Percentiles rank a stretch among this genome's conserved stretches.
Conservation (phyloP, 1,139 yeast genomes). For the Geotrichum phurueaensis region DNA sequence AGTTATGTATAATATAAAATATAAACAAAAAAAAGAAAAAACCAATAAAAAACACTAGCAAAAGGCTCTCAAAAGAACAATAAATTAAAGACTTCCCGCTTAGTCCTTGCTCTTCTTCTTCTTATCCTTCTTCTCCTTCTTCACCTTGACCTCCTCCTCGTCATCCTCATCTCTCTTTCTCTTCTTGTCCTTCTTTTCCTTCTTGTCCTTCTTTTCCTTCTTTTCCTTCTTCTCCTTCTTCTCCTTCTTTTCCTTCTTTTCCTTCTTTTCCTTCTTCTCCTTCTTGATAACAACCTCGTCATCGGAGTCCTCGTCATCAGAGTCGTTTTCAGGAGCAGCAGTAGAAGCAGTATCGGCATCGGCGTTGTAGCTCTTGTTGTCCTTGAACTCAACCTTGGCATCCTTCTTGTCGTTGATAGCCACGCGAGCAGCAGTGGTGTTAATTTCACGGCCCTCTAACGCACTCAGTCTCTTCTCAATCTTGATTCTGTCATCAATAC, state of each 20-base stretch:
- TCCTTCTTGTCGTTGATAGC: conserved; percentile 31
- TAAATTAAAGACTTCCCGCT: background rate
- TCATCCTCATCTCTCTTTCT: conserved; percentile 4
- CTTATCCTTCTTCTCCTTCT: conserved; percentile 17
- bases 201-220: conserved; percentile 32
- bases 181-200: conserved; percentile 18
- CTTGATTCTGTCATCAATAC: conserved; percentile 85
- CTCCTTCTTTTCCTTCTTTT: conserved; percentile 37
- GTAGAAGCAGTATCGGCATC: conserved; percentile 69
- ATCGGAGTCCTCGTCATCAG: conserved; percentile 24
- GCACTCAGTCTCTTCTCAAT: conserved; percentile 93
- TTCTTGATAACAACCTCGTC: conserved; percentile 21
- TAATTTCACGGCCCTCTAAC: conserved; percentile 75
- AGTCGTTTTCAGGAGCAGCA: conserved; percentile 24
- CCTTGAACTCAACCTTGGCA: conserved; percentile 18
- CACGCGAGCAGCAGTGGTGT: conserved; percentile 29
- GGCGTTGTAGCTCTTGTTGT: conserved; percentile 71
- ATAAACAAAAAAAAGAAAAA: background rate
- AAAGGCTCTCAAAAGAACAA: background rate
- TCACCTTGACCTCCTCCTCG: conserved; percentile 14
- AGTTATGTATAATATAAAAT: background rate
- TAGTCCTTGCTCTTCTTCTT: conserved; percentile 12
- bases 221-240: conserved; percentile 41
- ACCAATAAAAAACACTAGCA: background rate
- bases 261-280: conserved; percentile 22